phyloP scores from a whole-genome alignment of 108 stramenopile species.

The Aurantiochytrium sp. region DNA sequence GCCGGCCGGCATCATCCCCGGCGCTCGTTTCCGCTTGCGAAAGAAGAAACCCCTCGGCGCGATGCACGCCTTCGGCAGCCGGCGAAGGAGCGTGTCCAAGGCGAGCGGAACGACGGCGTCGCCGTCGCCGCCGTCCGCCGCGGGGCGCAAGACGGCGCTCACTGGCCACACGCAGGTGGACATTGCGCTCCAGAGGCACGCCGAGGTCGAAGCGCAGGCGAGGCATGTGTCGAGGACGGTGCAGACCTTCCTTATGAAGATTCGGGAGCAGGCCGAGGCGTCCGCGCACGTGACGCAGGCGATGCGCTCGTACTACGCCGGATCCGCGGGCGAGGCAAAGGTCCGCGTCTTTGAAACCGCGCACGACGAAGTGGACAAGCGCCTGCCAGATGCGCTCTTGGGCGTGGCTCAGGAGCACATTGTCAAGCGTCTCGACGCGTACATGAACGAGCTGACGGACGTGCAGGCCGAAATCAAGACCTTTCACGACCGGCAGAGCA shows the following conservation, averaged over 20 bases:
- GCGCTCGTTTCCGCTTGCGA: not conserved
- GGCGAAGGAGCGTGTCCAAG: not conserved
- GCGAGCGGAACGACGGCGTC: not conserved
- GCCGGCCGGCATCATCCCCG: not conserved
- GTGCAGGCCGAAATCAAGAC: not conserved
- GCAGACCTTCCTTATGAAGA: not conserved
- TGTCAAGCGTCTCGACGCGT: not conserved
- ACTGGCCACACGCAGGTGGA: constrained; percentile 16
- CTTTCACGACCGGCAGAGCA: not conserved
- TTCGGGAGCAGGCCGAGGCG: not conserved
- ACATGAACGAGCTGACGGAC: constrained; percentile 20
- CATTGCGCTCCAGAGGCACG: not conserved
- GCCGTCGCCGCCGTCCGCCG: not conserved
- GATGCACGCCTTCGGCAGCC: not conserved
- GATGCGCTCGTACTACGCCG: not conserved
- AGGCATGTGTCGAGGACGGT: not conserved
- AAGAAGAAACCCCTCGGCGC: too few relatives aligned
- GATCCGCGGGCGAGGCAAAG: not conserved
- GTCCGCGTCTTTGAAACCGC: not conserved
- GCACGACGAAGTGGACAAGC: not conserved
- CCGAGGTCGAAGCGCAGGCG: not conserved
- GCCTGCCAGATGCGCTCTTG: not conserved
- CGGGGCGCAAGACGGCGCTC: not conserved
- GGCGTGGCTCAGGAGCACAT: constrained; percentile 3
- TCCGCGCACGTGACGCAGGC: not conserved